Evolutionary conservation across 441 rosid species (phyloP), one percentile per base, ranked within the genome.

Genomic region (Bocquillonia castaneifolia): DNA sequence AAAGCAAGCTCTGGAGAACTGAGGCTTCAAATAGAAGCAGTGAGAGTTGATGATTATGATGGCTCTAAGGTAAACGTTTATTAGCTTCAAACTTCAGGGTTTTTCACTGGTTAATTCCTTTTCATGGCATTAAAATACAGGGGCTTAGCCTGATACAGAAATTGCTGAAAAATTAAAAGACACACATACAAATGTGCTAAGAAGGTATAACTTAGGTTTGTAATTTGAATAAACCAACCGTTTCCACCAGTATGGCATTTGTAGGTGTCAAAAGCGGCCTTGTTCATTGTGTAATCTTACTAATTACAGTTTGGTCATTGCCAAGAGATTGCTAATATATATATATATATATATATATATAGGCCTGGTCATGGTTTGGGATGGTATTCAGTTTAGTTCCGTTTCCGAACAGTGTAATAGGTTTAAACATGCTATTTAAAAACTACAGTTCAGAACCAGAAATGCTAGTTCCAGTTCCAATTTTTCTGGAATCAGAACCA

Each of bases 1-100:
- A 93, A 87, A 68, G 99, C 84, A 51, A 89, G 69, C 74, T 86
- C 92, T 25, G 99, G 99, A 74, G 99, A 93, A 75, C 57, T 94
- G 64, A 85, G 92, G 83, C 88, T 94, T 64, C 88, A 82, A 77
- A 87, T 91, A 14, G 96, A 89, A 81, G 91, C 92, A 45, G 69
- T 80, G 62, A 81, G 71, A 72, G 74, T 81, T 4, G 80, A 83
- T 56, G 91, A 81, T 57, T 59, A 25, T 20, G 93, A 89, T 73
- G 96, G 93, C 72, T 81, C 86, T 64, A 76, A 64, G 92, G 92
- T 82, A 82, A 47, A 66, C 59, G 53, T 67, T 71, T 55, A 48
- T 67, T 62, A 62, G 40, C 60, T 60, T 66, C 32, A 57, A 68
- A 50, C 45, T 28, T 14, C 53, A 54, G 32, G 7, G 29, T 18